These are phyloP conservation scores for Kockiozyma suomiensis DNA, from an alignment of 805 yeast species.

Conservation along the genomic window DNA sequence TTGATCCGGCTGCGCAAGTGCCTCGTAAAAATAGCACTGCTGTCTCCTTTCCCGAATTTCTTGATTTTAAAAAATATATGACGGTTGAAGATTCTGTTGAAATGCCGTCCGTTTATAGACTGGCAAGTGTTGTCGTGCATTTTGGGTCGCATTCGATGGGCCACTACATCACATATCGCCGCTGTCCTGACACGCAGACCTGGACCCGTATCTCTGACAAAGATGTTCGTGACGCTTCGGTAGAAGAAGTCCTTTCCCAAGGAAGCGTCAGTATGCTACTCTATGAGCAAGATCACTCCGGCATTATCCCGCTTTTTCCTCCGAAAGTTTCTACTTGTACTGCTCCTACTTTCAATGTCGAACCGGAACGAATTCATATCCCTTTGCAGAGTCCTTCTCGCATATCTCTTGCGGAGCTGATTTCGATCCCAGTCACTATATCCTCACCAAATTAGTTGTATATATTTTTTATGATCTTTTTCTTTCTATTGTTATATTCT, in stretches of 20 bases:
- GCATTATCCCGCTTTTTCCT: not conserved
- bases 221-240: conserved; percentile 75
- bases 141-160: conserved; percentile 97
- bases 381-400: not conserved
- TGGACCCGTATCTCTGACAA: conserved; percentile 98
- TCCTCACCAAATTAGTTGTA: not conserved
- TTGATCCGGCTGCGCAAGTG: conserved; percentile 80
- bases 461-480: not conserved
- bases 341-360: not conserved
- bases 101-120: conserved; percentile 46
- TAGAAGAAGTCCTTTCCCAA: conserved; percentile 78
- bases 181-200: conserved; percentile 51
- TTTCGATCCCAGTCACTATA: conserved; percentile 2
- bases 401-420: not conserved
- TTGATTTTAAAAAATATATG: not conserved
- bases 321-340: not conserved
- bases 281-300: conserved; percentile 51
- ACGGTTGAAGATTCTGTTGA: too few species aligned
- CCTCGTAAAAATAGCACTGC: conserved; percentile 81
- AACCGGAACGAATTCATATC: not conserved
- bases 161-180: conserved; percentile 88
- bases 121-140: conserved; percentile 87
- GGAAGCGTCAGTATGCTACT: conserved; percentile 88
- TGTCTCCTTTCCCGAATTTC: conserved; percentile 65
- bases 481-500: not conserved